Conservation (phyloP, 1,284 basidiomycete genomes). For the Entoloma clypeatum region DNA sequence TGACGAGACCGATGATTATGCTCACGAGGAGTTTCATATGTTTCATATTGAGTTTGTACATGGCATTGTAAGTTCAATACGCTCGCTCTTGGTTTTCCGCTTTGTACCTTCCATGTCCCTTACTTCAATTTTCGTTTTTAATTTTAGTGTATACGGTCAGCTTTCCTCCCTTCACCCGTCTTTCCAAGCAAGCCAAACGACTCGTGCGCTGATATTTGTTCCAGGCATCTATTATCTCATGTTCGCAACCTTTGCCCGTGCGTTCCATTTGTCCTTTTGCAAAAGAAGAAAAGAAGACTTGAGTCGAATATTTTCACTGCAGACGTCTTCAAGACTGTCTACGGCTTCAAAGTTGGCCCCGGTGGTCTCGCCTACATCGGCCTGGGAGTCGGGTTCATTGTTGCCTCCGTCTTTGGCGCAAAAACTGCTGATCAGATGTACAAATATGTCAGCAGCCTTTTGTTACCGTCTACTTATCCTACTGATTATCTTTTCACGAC, state of each 20-base stretch:
- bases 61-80: constrained; percentile 60
- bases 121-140: constrained; percentile 1
- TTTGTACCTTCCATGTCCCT: not conserved
- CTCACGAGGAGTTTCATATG: constrained; percentile 56
- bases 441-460: constrained; percentile 36
- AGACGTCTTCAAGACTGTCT: constrained; percentile 45
- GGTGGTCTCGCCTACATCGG: constrained; percentile 58
- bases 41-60: constrained; percentile 56
- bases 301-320: constrained; percentile 4
- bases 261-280: constrained; percentile 22
- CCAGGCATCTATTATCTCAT: constrained; percentile 66
- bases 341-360: constrained; percentile 50
- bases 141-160: constrained; percentile 44
- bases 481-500: not conserved
- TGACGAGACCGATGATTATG: constrained; percentile 49
- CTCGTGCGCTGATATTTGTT: not conserved
- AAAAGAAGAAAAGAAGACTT: constrained; percentile 20
- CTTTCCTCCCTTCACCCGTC: not conserved
- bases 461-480: not conserved
- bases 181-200: not conserved
- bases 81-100: constrained; percentile 1
- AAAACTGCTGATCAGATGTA: constrained; percentile 50
- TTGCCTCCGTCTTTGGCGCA: constrained; percentile 46
- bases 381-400: constrained; percentile 55
- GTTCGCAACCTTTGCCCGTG: constrained; percentile 56